Evolutionary conservation across 768 basidiomycete species (phyloP).

Genomic region (Naematelia encephala): DNA sequence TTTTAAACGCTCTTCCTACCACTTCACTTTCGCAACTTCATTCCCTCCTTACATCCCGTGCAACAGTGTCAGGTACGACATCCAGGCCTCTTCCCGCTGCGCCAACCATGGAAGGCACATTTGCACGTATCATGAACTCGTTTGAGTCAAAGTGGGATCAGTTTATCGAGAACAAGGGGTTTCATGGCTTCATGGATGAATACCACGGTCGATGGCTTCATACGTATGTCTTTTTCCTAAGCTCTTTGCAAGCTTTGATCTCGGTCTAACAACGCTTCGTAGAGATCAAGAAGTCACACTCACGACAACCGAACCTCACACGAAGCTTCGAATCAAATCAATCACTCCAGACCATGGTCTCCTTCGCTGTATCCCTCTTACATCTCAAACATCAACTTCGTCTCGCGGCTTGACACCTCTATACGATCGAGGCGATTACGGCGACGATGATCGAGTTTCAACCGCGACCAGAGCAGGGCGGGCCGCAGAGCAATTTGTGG

Average conservation of each 20-base stretch:
- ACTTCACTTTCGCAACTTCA: constrained; percentile 73
- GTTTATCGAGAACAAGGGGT: constrained; percentile 68
- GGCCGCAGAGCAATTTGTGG: constrained; percentile 59
- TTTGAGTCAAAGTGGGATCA: constrained; percentile 76
- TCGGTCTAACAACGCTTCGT: neutral
- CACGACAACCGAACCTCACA: constrained; percentile 69
- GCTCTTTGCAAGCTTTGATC: neutral
- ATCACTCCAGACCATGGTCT: constrained; percentile 86
- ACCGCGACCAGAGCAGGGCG: constrained; percentile 24
- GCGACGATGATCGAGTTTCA: constrained; percentile 30
- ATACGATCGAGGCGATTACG: constrained; percentile 33
- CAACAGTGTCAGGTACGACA: neutral
- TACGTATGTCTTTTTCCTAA: constrained; percentile 61
- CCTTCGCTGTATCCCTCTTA: constrained; percentile 63
- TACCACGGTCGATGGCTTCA: constrained; percentile 87
- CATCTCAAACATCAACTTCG: neutral
- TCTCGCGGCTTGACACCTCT: constrained; percentile 34
- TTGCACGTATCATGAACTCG: constrained; percentile 67
- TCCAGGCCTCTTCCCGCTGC: constrained; percentile 43
- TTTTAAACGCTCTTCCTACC: constrained; percentile 76
- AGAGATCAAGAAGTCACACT: constrained; percentile 59
- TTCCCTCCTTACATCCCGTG: constrained; percentile 42
- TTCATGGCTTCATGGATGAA: constrained; percentile 72
- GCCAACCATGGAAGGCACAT: constrained; percentile 69
- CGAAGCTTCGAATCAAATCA: constrained; percentile 69